A percentile compares a stretch with the other conserved stretches of the same genome.
Conservation (phyloP, 2,329 filamentous ascomycete genomes). For the Ceratocystis destructans region DNA sequence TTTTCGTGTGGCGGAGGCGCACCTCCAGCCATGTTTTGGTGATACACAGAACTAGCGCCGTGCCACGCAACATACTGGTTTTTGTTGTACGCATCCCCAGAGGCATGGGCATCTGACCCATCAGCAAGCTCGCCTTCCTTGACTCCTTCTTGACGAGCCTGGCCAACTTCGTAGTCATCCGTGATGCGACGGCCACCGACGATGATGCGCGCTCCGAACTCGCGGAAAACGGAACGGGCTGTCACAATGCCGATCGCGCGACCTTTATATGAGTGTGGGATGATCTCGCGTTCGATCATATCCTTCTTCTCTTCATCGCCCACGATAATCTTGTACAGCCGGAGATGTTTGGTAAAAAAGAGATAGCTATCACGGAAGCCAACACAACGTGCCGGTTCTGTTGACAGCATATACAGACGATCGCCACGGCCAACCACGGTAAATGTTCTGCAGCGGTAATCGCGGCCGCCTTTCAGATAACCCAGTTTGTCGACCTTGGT, state of each 20-base stretch:
- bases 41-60: constrained; percentile 89
- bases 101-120: constrained; percentile 66
- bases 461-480: constrained; percentile 65
- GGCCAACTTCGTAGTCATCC: constrained; percentile 79
- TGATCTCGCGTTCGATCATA: constrained; percentile 87
- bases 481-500: constrained; percentile 86
- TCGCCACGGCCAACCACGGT: constrained; percentile 73
- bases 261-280: constrained; percentile 97
- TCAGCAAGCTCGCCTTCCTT: constrained; percentile 85
- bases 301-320: constrained; percentile 95
- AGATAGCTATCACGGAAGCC: constrained; percentile 97
- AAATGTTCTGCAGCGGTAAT: constrained; percentile 93
- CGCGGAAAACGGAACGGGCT: constrained; percentile 87
- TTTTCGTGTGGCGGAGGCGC: constrained; percentile 43
- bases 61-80: constrained; percentile 99
- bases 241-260: constrained; percentile 94
- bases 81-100: constrained; percentile 84
- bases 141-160: constrained; percentile 60
- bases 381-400: constrained; percentile 88
- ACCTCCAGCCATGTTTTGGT: constrained; percentile 65
- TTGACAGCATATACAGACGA: constrained; percentile 94
- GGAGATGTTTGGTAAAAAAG: constrained; percentile 96
- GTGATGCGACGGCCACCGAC: constrained; percentile 75
- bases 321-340: constrained; percentile 95
- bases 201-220: constrained; percentile 88